Evolutionary conservation across 202 grass and related monocot genomes (phyloP).

Genomic region (Bolboschoenoplectus hybrid): DNA sequence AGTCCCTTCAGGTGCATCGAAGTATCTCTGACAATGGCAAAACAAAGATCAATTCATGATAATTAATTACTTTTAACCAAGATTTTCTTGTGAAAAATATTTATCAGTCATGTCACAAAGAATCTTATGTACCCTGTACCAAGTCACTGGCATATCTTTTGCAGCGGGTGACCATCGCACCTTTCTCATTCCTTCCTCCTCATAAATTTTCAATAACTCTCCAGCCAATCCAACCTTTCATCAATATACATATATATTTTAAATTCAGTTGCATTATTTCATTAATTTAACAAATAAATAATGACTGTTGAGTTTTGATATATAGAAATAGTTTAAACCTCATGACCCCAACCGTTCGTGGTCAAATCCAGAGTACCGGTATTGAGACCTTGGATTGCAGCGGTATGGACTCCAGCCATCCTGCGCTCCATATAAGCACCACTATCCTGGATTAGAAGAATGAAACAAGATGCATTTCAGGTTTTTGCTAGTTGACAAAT

Average conservation of each 20-base stretch:
- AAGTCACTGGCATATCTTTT: constrained; percentile 46
- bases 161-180: constrained; percentile 51
- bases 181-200: constrained; percentile 52
- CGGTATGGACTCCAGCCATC: constrained; percentile 65
- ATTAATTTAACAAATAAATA: constrained; percentile 8
- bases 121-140: constrained; percentile 74
- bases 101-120: constrained; percentile 11
- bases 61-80: not conserved
- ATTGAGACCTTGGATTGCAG: constrained; percentile 77
- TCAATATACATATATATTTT: not conserved
- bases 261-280: not conserved
- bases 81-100: not conserved
- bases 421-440: constrained; percentile 66
- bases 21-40: constrained; percentile 68
- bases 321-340: constrained; percentile 47
- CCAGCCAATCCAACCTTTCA: constrained; percentile 63
- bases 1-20: constrained; percentile 64
- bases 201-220: constrained; percentile 67
- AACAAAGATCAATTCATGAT: constrained; percentile 38
- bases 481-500: not conserved
- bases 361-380: constrained; percentile 85
- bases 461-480: constrained; percentile 4
- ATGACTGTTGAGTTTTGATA: not conserved
- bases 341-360: constrained; percentile 75
- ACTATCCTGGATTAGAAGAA: constrained; percentile 60